Evolutionary conservation across 2,329 filamentous ascomycete genomes (phyloP), one percentile per base, ranked within the genome.

Genomic region (Exophiala calicioides): DNA sequence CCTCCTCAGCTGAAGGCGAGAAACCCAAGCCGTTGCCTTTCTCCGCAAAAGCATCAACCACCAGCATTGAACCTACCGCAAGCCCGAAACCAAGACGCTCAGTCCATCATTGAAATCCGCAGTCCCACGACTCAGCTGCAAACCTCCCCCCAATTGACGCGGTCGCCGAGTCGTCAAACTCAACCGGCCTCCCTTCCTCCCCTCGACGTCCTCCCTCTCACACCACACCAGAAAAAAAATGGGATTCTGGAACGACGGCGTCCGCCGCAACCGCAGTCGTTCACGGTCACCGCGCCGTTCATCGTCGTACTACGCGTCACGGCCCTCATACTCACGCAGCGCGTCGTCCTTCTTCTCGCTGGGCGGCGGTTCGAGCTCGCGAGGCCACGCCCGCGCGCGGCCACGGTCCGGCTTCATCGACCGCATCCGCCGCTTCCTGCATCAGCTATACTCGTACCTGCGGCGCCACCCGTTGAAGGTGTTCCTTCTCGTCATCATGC

Each of bases 381-480:
- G 68, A 67, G 77, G 76, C 60, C 76, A 77, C 47, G 75, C 88
- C 64, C 86, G 88, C 62, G 86, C 87, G 13, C 71, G 76, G 3
- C 88, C 91, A 2, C 86, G 91, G 57, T 77, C 81, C 50, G 85
- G 84, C 62, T 95, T 94, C 72, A 70, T 95, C 54, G 73, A 81
- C 45, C 85, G 88, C 61, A 80, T 96, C 51, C 85, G 85, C 63
- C 82, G 85, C 32, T 80, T 95, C 53, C 72, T 95, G 47, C 85
- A 86, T 61, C 84, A 95, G 64, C 81, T 96, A 6, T 76, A 85
- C 65, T 80, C 84, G 65, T 95, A 91, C 70, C 86, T 88, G 60
- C 85, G 88, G 64, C 78, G 82, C 27, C 85, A 96, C 70, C 91
- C 90, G 0, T 71, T 89, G 63, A 94, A 94, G 71, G 87, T 95